phyloP scores from a whole-genome alignment of 2,329 filamentous ascomycete genomes.

The Microsporum ferrugineum region DNA sequence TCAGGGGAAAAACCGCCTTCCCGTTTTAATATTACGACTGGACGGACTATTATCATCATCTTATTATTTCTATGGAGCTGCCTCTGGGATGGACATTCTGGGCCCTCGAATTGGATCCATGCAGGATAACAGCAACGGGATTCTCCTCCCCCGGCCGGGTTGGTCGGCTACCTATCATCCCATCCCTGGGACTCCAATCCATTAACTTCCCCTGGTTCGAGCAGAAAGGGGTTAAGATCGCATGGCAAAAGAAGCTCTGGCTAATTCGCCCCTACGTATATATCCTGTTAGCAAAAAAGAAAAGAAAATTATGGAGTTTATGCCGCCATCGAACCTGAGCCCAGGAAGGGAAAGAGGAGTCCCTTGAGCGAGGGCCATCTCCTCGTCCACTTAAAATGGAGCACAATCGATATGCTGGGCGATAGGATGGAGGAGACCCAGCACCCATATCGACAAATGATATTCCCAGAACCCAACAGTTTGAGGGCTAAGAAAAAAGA shows the following conservation, averaged over 20 bases:
- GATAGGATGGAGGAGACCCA: not conserved
- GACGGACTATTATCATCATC: not conserved
- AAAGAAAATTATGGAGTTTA: not conserved
- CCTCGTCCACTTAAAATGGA: constrained; percentile 3
- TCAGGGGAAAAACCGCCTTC: not conserved
- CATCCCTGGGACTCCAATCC: not conserved
- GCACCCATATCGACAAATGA: not conserved
- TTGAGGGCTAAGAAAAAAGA: not conserved
- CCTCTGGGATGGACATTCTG: not conserved
- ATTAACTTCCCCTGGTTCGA: not conserved
- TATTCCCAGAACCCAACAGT: not conserved
- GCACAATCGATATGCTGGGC: not conserved
- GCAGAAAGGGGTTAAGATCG: not conserved
- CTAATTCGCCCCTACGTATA: not conserved
- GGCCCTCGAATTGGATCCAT: not conserved
- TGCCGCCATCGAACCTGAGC: not conserved
- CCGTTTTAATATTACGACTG: constrained; percentile 4
- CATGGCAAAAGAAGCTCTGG: not conserved
- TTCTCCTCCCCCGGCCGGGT: not conserved
- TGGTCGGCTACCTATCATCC: not conserved
- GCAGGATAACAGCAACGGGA: not conserved
- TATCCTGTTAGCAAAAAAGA: not conserved
- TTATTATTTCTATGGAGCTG: not conserved
- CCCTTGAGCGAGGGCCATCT: not conserved
- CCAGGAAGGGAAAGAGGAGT: not conserved